Base-by-base conservation (phyloP, 768 basidiomycete species). In the Lanmaoa pseudosensibilis region DNA sequence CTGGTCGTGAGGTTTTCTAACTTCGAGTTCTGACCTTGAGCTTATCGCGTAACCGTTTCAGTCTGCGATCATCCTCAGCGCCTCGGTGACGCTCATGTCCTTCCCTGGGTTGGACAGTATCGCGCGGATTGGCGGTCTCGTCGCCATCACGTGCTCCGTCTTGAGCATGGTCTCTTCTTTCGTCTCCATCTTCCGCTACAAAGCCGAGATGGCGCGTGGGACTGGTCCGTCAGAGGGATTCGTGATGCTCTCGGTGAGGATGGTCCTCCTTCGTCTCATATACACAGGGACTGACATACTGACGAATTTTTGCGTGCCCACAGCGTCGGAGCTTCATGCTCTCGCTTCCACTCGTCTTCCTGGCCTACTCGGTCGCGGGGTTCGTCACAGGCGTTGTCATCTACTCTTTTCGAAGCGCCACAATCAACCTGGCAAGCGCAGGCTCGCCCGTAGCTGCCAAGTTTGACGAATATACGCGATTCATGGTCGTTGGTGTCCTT, bases 61-160 rank as follows among this genome's bases (percentile, higher is more conserved):
- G 90, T 88, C 90, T 63, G 90, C 90, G 30, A 80, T 92, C 55
- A 79, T 92, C 23, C 75, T 92, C 55, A 91, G 91, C 62, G 86
- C 89, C 33, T 88, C 90, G 39, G 87, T 91, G 54, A 91, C 89
- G 27, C 85, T 92, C 73, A 80, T 93, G 67, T 83, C 88, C 49
- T 79, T 93, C 51, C 90, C 91, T 63, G 87, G 85, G 38, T 62
- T 93, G 70, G 85, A 87, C 69, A 80, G 75, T 56, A 59, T 86
- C 58, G 74, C 86, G 54, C 81, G 89, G 54, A 76, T 85, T 46
- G 81, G 84, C 23, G 85, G 83, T 33, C 78, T 92, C 61, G 75
- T 89, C 15, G 83, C 88, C 33, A 81, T 88, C 50, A 73, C 87
- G 56, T 85, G 86, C 67, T 85, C 90, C 9, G 79, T 84, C 1